Evolutionary conservation across 164 flowering plant species (phyloP).

Genomic region (Nymphaea thermarum): DNA sequence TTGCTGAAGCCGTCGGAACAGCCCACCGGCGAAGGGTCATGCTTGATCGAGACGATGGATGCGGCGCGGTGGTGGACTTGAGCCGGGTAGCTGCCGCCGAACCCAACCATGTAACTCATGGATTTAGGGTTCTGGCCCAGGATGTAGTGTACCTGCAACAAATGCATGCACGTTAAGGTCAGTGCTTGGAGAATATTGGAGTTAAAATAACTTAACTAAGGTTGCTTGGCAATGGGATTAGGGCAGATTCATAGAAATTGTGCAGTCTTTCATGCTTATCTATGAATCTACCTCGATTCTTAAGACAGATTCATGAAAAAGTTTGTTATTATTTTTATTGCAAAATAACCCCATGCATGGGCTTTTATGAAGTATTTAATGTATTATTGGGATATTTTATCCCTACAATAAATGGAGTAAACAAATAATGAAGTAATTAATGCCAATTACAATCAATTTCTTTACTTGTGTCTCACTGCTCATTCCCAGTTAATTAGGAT

Average conservation of each 20-base stretch:
- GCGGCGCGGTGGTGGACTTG: conserved; percentile 58
- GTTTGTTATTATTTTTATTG: too few species aligned
- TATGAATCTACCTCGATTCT: neutral
- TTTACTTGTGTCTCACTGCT: too few species aligned
- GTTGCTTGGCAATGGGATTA: too few species aligned
- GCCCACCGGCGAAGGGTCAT: conserved; percentile 15
- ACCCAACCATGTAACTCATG: conserved; percentile 66
- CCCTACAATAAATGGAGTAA: too few species aligned
- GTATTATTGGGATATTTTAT: too few species aligned
- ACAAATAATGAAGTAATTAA: too few species aligned
- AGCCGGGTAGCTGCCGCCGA: conserved; percentile 32
- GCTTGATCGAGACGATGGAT: conserved; percentile 45
- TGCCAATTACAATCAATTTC: too few species aligned
- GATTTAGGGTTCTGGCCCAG: conserved; percentile 40
- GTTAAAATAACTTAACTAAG: neutral
- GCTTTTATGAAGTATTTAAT: too few species aligned
- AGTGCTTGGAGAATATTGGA: neutral
- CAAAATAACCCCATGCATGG: too few species aligned
- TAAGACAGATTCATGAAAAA: neutral
- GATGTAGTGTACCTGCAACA: conserved; percentile 38
- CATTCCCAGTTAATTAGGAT: too few species aligned
- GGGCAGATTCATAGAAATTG: neutral
- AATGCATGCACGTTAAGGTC: neutral
- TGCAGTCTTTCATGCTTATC: neutral
- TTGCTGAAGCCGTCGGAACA: conserved; percentile 35